A percentile compares a stretch with the other conserved stretches of the same genome.
Conservation (phyloP, 768 basidiomycete species). For the Sarcomyxa edulis region DNA sequence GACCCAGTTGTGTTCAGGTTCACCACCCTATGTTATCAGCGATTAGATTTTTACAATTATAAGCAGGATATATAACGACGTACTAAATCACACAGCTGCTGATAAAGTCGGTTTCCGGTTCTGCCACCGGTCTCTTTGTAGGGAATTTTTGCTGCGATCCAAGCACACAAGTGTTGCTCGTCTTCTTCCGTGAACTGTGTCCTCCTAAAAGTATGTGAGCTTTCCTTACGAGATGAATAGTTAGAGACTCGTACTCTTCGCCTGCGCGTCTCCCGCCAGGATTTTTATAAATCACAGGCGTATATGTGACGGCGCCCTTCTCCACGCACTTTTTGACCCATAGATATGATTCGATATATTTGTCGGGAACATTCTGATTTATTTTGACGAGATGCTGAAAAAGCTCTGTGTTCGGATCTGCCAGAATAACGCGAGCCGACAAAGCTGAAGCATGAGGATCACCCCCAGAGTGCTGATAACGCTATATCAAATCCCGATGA, state of each 20-base stretch:
- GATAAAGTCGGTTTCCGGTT: constrained; percentile 79
- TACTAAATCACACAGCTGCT: constrained; percentile 75
- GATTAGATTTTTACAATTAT: constrained; percentile 5
- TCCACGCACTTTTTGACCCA: constrained; percentile 87
- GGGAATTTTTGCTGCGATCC: constrained; percentile 81
- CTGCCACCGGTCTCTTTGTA: constrained; percentile 79
- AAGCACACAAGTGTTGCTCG: constrained; percentile 66
- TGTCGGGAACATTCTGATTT: constrained; percentile 64
- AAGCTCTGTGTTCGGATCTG: constrained; percentile 74
- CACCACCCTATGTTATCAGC: constrained; percentile 36
- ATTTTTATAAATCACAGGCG: constrained; percentile 78
- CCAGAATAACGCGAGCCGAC: constrained; percentile 70
- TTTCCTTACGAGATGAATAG: not conserved
- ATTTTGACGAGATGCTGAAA: constrained; percentile 70
- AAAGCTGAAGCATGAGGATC: constrained; percentile 69
- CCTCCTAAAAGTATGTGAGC: constrained; percentile 42
- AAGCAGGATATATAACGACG: constrained; percentile 7
- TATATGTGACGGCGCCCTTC: constrained; percentile 57
- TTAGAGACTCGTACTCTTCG: constrained; percentile 57
- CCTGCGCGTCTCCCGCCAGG: constrained; percentile 77
- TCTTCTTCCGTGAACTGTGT: constrained; percentile 77
- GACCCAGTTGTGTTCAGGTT: constrained; percentile 78
- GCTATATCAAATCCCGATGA: not conserved
- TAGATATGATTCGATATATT: constrained; percentile 74
- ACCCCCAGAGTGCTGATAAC: constrained; percentile 69